These are phyloP conservation scores for Tolypocladium album DNA, from an alignment of 2,329 filamentous ascomycete species.

Conservation along the genomic window DNA sequence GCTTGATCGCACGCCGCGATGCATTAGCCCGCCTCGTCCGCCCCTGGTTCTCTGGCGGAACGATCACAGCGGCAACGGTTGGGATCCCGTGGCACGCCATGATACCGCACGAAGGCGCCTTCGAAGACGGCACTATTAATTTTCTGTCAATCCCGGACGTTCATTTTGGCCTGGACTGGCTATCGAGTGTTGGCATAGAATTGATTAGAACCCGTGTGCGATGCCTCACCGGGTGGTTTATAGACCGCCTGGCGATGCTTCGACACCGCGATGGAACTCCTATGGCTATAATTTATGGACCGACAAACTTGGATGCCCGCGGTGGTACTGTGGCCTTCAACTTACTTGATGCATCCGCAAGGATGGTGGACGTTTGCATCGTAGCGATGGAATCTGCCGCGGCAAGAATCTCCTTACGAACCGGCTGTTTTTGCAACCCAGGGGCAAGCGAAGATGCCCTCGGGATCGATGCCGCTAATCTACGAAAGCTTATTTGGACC, in stretches of 20 bases:
- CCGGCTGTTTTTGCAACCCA: slow-evolving; percentile 32
- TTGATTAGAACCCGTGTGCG: slow-evolving; percentile 19
- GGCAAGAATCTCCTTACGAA: slow-evolving; percentile 24
- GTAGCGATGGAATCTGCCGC: slow-evolving; percentile 21
- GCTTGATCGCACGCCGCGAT: slow-evolving; percentile 21
- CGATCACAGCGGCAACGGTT: slow-evolving; percentile 21
- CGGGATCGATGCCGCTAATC: slow-evolving; percentile 8
- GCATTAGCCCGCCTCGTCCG: slow-evolving; percentile 19
- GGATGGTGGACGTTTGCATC: slow-evolving; percentile 23
- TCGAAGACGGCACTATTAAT: slow-evolving; percentile 30
- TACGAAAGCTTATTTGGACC: neutral
- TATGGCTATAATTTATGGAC: slow-evolving; percentile 25
- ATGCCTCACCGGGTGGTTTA: slow-evolving; percentile 25
- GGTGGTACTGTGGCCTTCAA: slow-evolving; percentile 29
- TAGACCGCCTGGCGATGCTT: slow-evolving; percentile 17
- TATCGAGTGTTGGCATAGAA: slow-evolving; percentile 15
- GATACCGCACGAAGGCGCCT: slow-evolving; percentile 16
- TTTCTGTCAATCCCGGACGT: slow-evolving; percentile 29
- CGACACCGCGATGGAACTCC: slow-evolving; percentile 20
- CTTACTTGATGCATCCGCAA: slow-evolving; percentile 20
- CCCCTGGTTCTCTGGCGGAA: slow-evolving; percentile 30
- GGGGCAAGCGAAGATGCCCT: slow-evolving; percentile 25
- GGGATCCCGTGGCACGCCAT: slow-evolving; percentile 19
- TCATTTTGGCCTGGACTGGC: slow-evolving; percentile 22
- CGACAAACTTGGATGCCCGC: slow-evolving; percentile 13